Base-by-base conservation (phyloP, 176 grass and related monocot species). In the Triticum monococcum region DNA sequence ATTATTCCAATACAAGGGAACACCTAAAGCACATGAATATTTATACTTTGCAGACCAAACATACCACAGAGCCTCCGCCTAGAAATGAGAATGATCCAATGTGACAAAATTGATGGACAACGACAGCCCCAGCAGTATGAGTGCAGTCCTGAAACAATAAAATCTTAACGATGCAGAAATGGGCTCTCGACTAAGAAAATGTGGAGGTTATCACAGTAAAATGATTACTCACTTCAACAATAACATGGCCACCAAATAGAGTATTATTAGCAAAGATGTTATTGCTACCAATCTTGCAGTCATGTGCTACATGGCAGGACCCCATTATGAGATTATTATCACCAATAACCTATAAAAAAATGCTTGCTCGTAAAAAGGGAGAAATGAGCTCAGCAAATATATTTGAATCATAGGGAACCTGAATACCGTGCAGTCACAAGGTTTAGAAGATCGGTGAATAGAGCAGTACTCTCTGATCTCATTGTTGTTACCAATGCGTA, bases 251-350 rank as follows among this genome's bases (percentile, higher is more conserved):
- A 64, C 84, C 92, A 75, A 98, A 89, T 24, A 98, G 79, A 60
- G 96, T 92, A 67, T 75, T 93, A 82, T 98, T 98, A 84, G 97
- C 97, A 90, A 98, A 98, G 23, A 98, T 96, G 60, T 98, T 98
- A 70, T 81, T 91, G 75, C 79, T 96, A 79, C 97, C 97, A 85
- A 98, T 90, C 86, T 91, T 89, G 85, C 97, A 94, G 69, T 96
- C 97, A 91, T 98, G 96, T 64, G 96, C 96, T 80, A 98, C 86
- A 95, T 98, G 90, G 41, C 93, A 98, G 6, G 90, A 92, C 13
- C 93, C 93, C 96, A 98, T 96, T 83, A 98, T 87, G 59, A 98
- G 82, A 84, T 98, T 98, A 73, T 88, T 91, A 54, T 98, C 82
- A 84, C 90, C 92, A 86, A 98, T 94, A 96, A 94, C 88, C 96